Base-by-base conservation (phyloP, 768 basidiomycete genomes). In the Termitomyces sp. region DNA sequence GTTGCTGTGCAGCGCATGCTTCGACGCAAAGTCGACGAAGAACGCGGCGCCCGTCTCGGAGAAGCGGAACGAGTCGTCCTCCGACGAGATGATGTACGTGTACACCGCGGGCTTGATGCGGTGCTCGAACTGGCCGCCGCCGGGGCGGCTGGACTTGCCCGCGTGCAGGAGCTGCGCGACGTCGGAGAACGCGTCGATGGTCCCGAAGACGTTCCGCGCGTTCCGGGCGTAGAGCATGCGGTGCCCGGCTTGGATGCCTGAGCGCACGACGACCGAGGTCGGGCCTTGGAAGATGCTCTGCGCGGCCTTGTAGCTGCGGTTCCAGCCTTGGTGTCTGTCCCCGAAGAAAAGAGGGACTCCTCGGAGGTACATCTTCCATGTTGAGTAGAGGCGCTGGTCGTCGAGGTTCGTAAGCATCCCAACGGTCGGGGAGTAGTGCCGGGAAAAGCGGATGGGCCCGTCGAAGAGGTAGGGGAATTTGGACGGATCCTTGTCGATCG, bases 21-120 rank as follows among this genome's bases (percentile, higher is more conserved):
- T 94, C 28, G 87, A 88, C 44, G 86, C 87, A 67, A 92, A 87
- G 70, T 92, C 88, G 60, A 92, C 88, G 64, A 91, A 90, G 72
- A 93, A 93, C 34, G 88, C 86, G 12, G 90, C 89, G 16, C 90
- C 90, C 3, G 91, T 94, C 69, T 92, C 91, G 28, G 89, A 91
- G 72, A 93, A 92, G 22, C 91, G 81, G 62, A 92, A 78, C 9
- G 88, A 80, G 60, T 90, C 83, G 71, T 90, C 90, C 54, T 87
- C 84, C 5, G 81, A 73, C 4, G 86, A 81, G 66, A 94, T 85
- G 68, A 93, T 79, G 72, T 93, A 94, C 39, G 92, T 93, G 73
- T 93, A 94, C 24, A 92, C 83, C 0, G 87, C 86, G 45, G 89
- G 89, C 67, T 90, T 90, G 71, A 91, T 79, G 60, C 87, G 82